Evolutionary conservation across 805 yeast species (phyloP).

Genomic region (Myxozyma melibiosi): DNA sequence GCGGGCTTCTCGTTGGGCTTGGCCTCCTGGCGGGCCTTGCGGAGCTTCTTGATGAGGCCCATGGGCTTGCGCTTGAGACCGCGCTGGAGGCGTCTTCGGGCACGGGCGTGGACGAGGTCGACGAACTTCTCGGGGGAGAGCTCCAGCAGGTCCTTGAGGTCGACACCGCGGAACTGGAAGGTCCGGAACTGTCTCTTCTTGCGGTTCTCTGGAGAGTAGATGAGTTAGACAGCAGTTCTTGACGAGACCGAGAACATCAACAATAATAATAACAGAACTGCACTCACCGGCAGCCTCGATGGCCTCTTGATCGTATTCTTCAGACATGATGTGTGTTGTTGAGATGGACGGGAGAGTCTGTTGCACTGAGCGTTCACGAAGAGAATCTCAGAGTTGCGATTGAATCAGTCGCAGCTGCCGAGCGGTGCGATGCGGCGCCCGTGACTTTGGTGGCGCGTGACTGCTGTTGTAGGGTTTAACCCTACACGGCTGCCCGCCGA

Average conservation of each 20-base stretch:
- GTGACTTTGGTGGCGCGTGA: conserved; percentile 3
- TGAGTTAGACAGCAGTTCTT: too few relatives aligned
- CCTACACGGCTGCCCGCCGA: conserved; percentile 4
- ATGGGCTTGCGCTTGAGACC: conserved; percentile 94
- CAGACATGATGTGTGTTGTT: conserved; percentile 30
- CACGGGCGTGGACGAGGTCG: conserved; percentile 96
- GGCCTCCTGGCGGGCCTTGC: conserved; percentile 93
- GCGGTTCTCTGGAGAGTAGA: conserved; percentile 39
- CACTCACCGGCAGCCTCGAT: conserved; percentile 33
- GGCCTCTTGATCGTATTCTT: conserved; percentile 34
- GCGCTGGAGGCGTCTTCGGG: conserved; percentile 99
- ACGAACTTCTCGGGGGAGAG: conserved; percentile 95
- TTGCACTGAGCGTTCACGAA: too few relatives aligned
- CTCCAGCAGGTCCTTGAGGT: conserved; percentile 88
- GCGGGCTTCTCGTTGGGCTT: conserved; percentile 92
- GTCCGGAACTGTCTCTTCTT: conserved; percentile 87
- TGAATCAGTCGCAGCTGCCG: too few relatives aligned
- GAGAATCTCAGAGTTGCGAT: too few relatives aligned
- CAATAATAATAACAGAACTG: not conserved
- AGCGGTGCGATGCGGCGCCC: conserved; percentile 6
- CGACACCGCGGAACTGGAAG: conserved; percentile 99
- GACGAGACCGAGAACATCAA: not conserved
- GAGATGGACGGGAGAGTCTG: conserved; percentile 7
- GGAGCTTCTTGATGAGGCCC: conserved; percentile 95
- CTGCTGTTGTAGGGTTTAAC: conserved; percentile 10